These are phyloP conservation scores for Zalaria obscura DNA, from an alignment of 2,329 filamentous ascomycete genomes.

Conservation along the genomic window DNA sequence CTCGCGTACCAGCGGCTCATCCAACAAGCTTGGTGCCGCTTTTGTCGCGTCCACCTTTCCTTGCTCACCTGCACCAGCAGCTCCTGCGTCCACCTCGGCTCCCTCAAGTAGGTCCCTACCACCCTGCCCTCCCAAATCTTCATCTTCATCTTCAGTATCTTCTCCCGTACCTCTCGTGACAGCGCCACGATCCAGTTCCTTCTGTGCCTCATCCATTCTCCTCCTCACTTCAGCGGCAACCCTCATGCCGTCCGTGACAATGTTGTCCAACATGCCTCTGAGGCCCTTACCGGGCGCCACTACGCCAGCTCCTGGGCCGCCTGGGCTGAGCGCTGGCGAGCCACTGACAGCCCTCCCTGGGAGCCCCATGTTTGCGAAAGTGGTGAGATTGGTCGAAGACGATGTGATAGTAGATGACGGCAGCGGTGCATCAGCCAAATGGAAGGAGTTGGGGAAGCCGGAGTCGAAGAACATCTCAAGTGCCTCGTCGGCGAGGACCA, in stretches of 20 bases:
- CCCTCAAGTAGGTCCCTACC: constrained; percentile 37
- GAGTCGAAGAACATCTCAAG: constrained; percentile 96
- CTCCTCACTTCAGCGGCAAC: constrained; percentile 85
- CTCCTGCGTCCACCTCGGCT: constrained; percentile 32
- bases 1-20: constrained; percentile 5
- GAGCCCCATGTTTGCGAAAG: constrained; percentile 58
- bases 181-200: constrained; percentile 74
- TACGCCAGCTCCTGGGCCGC: constrained; percentile 32
- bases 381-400: constrained; percentile 58
- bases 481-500: constrained; percentile 87
- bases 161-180: constrained; percentile 37
- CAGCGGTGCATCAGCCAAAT: constrained; percentile 54
- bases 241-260: constrained; percentile 93
- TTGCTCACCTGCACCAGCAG: constrained; percentile 1
- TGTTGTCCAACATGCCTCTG: constrained; percentile 87
- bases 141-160: constrained; percentile 49
- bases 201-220: constrained; percentile 90
- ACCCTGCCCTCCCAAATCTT: constrained; percentile 56
- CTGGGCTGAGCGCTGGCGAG: constrained; percentile 12
- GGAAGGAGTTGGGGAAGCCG: constrained; percentile 86
- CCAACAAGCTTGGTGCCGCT: constrained; percentile 1
- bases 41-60: not conserved
- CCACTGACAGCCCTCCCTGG: constrained; percentile 1
- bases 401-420: constrained; percentile 34
- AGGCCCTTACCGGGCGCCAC: constrained; percentile 59